These are phyloP conservation scores for Cercospora berteroae DNA, from an alignment of 2,329 filamentous ascomycete genomes.

Conservation along the genomic window DNA sequence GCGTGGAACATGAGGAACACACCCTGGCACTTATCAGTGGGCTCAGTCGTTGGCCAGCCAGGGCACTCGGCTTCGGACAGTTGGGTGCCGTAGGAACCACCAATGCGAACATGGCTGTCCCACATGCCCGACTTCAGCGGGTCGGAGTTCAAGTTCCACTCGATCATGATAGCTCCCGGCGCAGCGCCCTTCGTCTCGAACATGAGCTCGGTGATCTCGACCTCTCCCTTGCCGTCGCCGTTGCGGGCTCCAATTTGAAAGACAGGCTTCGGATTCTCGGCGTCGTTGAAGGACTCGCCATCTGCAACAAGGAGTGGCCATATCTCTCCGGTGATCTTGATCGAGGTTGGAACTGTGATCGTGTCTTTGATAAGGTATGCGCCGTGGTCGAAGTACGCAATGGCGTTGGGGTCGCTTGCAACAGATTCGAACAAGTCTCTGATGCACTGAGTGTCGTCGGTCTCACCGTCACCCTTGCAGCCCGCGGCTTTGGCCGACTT, in stretches of 20 bases:
- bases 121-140: conserved; percentile 76
- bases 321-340: conserved; percentile 86
- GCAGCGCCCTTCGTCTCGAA: conserved; percentile 80
- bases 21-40: conserved; percentile 64
- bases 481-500: conserved; percentile 77
- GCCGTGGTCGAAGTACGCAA: conserved; percentile 65
- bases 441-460: conserved; percentile 83
- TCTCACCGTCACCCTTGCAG: conserved; percentile 80
- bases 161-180: conserved; percentile 82
- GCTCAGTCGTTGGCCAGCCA: conserved; percentile 69
- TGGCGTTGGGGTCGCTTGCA: conserved; percentile 52
- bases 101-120: conserved; percentile 95
- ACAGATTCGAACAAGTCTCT: conserved; percentile 72
- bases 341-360: conserved; percentile 55
- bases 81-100: conserved; percentile 78
- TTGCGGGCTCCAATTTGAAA: conserved; percentile 72
- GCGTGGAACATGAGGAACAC: conserved; percentile 51
- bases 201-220: conserved; percentile 86
- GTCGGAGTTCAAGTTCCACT: conserved; percentile 79
- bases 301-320: conserved; percentile 87
- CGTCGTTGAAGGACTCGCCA: conserved; percentile 69
- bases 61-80: conserved; percentile 66
- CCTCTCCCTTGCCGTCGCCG: conserved; percentile 67
- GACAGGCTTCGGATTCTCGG: conserved; percentile 74
- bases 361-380: conserved; percentile 62